Base-by-base conservation (phyloP, 2,329 filamentous ascomycete genomes). In the Fusarium sarcochroum region DNA sequence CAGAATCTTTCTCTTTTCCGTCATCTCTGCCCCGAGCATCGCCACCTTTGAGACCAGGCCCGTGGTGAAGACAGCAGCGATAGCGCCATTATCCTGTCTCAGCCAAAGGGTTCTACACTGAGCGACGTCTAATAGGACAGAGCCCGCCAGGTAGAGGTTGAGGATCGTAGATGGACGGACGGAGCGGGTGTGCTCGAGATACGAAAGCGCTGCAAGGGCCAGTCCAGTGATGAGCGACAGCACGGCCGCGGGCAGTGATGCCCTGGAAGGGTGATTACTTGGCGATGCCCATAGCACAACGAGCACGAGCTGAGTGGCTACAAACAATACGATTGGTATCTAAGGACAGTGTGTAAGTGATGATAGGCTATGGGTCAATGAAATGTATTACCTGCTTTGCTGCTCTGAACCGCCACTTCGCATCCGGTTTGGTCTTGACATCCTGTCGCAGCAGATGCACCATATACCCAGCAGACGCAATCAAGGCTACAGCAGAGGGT, bases 11-110 rank as follows among this genome's bases (percentile, higher is more conserved):
- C 35, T 44, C 32, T 15, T 48, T 32, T 84, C 81, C 4, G 81
- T 52, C 34, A 50, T 30, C 23, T 30, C 27, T 30, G 27, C 27
- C 1, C 80, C 6, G 13, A 83, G 62, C 2, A 82, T 68, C 2
- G 69, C 52, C 1, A 75, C 58, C 49, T 81, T 83, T 34, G 78
- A 21, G 2, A 60, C 74, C 3, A 79, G 54, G 1, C 72, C 70
- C 2, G 70, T 68, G 3, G 75, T 79, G n/a, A 77, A 77, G 1
- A 81, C 48, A 15, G 71, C 66, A 3, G 48, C 27, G 38, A 52
- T n/a, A 58, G 41, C 41, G 41, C 21, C 27, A 30, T 27, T 44
- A 21, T 17, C 27, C 41, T 21, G 23, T 44, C 41, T 30, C 27
- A 44, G 23, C 41, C 41, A 44, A 21, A 44, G 23, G 17, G 41